Evolutionary conservation across 2,329 filamentous ascomycete genomes (phyloP), one percentile per base, ranked within the genome.

Genomic region (Endothia cerciana): DNA sequence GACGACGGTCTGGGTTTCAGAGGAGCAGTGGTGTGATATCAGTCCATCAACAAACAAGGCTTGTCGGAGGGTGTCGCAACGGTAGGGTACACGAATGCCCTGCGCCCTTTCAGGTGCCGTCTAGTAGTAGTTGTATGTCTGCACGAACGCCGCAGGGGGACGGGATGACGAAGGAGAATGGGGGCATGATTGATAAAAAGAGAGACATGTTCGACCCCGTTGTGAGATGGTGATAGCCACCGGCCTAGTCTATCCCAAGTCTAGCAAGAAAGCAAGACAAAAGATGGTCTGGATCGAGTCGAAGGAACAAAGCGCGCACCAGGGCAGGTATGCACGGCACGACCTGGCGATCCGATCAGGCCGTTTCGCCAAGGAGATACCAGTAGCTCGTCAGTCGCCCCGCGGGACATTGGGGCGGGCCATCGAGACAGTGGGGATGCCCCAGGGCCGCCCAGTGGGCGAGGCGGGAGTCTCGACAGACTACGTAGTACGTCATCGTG

Each of bases 241-340:
- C 61, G 38, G 53, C 25, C 38, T 41, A 55, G 51, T 43, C 61
- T 38, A 57, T 56, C 38, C 61, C 61, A 41, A 63, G 25, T 63
- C 38, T 22, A 63, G 61, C 53, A 63, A 56, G 47, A n/a, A n/a
- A n/a, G n/a, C n/a, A n/a, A n/a, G n/a, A n/a, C n/a, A 55, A 41
- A 57, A 33, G 30, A 49, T 63, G 38, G n/a, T 45, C 61, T 63
- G 53, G 25, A 56, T 57, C 40, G 61, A 55, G 38, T 22, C 51
- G 38, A 57, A 45, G 38, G 61, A 57, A 43, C 28, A 45, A 45
- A 41, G n/a, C n/a, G 49, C 36, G 53, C 61, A 57, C 49, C 33
- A 43, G 38, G 30, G 19, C 15, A 56, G 15, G n/a, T n/a, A n/a
- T n/a, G n/a, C n/a, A n/a, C n/a, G n/a, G n/a, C n/a, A 36, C 33